Base-by-base conservation (phyloP, 75 land plant genomes). In the Chamaecyparis obtusa region DNA sequence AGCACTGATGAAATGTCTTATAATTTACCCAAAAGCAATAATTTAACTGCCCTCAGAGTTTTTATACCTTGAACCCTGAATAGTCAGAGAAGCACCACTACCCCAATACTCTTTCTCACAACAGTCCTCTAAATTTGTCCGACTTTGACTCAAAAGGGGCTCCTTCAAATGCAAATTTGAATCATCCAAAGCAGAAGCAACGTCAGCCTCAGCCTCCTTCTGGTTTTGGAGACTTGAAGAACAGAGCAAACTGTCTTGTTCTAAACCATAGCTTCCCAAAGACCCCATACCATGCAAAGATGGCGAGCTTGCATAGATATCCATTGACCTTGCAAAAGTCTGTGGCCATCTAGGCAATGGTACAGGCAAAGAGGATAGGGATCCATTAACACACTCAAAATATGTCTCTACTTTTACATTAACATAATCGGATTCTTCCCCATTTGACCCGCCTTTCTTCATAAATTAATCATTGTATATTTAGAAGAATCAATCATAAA, bases 311-410 rank as follows among this genome's bases (percentile, higher is more conserved):
- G 89, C 67, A 85, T 83, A 89, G 7, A 89, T 54, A 43, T 89
- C 86, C 90, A 89, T 89, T 24, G 88, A 44, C 54, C 57, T 83
- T 32, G 85, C 85, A 88, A 89, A 87, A 9, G 89, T 81, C 78
- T 89, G 88, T 17, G 90, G 90, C 90, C 90, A 89, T n/a, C 76
- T 36, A 10, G 76, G 2, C 33, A 74, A 33, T 33, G 76, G 36
- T 33, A 74, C 13, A 74, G 36, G 36, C 76, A 5, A 5, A 19
- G 64, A 21, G 21, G 24, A 4, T 19, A 6, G 24, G 0, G 24
- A 21, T 17, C 24, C 21, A 57, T 0, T 5, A 56, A 0, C 21
- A 17, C 60, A 15, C 5, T 21, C 4, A 57, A 3, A 19, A 57
- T 57, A 5, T 57, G 7, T 57, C 24, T 21, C 64, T 19, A 57